Conservation (phyloP, 495 filamentous ascomycete genomes). For the Penicillium waksmanii region DNA sequence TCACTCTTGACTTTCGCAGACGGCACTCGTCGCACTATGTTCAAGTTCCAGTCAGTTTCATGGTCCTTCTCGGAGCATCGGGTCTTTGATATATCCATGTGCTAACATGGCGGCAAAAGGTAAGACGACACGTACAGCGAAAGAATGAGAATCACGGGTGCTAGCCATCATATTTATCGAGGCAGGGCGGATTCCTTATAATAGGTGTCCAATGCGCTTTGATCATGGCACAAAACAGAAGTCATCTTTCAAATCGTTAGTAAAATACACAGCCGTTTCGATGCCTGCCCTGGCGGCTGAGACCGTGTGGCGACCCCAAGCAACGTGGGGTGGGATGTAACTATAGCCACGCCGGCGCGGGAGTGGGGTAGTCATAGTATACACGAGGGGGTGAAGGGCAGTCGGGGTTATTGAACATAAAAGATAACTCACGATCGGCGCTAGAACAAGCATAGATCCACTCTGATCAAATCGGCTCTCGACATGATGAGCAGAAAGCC, state of each 20-base stretch:
- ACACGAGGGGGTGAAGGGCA: neutral
- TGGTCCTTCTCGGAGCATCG: too few relatives aligned
- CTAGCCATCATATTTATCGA: conserved; percentile 52
- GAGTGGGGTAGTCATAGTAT: conserved; percentile 1
- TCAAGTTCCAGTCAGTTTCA: neutral
- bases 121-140: conserved; percentile 43
- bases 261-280: neutral
- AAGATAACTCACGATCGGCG: conserved; percentile 47
- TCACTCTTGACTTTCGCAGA: conserved; percentile 52
- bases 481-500: conserved; percentile 28
- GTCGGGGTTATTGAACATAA: neutral
- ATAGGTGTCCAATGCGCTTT: conserved; percentile 37
- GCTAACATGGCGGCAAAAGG: too few relatives aligned
- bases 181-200: conserved; percentile 28
- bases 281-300: conserved; percentile 7
- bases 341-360: conserved; percentile 9
- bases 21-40: conserved; percentile 55
- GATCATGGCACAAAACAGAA: conserved; percentile 39
- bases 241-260: conserved; percentile 44
- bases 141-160: conserved; percentile 53
- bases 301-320: neutral
- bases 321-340: conserved; percentile 9
- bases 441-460: conserved; percentile 32
- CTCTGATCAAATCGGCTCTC: conserved; percentile 22
- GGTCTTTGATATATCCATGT: too few relatives aligned